phyloP scores from a whole-genome alignment of 169 alveolate species.

The Toxoplasma gondii region DNA sequence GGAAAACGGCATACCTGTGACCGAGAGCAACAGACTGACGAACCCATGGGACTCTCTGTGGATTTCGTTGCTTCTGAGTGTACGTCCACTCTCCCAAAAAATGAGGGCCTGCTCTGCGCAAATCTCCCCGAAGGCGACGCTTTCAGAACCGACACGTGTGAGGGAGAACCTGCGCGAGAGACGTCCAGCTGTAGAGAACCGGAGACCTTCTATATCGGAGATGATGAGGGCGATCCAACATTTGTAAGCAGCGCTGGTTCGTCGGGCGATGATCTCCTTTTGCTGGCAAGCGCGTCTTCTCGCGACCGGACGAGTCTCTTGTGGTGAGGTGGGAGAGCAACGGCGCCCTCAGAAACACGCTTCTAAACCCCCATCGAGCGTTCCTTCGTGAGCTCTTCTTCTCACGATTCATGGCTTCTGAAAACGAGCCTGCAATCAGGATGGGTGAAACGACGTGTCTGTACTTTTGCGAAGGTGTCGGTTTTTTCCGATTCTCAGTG shows the following conservation, averaged over 20 bases:
- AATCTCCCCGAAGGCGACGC: neutral
- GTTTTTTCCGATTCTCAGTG: too few species aligned
- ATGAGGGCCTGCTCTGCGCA: neutral
- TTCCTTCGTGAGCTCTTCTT: too few species aligned
- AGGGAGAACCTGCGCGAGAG: neutral
- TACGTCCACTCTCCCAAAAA: neutral
- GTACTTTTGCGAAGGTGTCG: too few species aligned
- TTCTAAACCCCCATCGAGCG: too few species aligned
- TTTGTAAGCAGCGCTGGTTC: neutral
- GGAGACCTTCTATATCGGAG: constrained; percentile 18
- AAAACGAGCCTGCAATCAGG: too few species aligned
- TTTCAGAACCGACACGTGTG: neutral
- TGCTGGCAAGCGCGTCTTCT: neutral
- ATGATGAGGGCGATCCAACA: constrained; percentile 5
- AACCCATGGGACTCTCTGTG: neutral
- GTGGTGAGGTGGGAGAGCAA: neutral
- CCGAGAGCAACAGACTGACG: neutral
- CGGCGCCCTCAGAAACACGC: too few species aligned
- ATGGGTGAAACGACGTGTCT: too few species aligned
- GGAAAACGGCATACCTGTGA: neutral
- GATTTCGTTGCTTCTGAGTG: neutral
- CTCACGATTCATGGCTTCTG: too few species aligned
- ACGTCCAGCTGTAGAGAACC: neutral
- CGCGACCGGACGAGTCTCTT: neutral
- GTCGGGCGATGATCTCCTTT: neutral